Percentiles rank a stretch among this genome's conserved stretches.
phyloP scores from a whole-genome alignment of 257 asterid species.

The Anisodus acutangulus region DNA sequence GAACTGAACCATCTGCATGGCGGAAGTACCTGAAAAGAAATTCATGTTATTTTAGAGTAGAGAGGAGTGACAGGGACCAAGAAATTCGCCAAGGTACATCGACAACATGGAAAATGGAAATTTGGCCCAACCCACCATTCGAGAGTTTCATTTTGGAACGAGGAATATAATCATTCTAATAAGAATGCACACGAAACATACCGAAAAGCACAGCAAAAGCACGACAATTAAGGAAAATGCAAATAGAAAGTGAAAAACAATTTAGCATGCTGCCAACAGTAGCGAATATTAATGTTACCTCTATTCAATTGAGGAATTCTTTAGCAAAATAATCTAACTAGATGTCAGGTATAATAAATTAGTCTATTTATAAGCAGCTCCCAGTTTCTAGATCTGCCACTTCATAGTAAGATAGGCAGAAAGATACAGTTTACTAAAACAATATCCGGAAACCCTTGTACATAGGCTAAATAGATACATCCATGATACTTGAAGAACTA shows the following conservation, averaged over 20 bases:
- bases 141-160: conserved; percentile 3
- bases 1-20: conserved; percentile 78
- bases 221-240: conserved; percentile 15
- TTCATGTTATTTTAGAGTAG: conserved; percentile 17
- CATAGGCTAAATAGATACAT: not conserved
- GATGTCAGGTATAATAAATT: not conserved
- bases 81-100: conserved; percentile 31
- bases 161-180: not conserved
- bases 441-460: not conserved
- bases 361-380: not conserved
- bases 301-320: not conserved
- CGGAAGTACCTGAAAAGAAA: conserved; percentile 78
- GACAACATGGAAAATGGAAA: conserved; percentile 13
- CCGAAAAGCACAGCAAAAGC: not conserved
- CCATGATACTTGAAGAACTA: conserved; percentile 9
- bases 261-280: not conserved
- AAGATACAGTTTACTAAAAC: not conserved
- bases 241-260: conserved; percentile 5
- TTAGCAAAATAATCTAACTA: conserved; percentile 8
- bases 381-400: conserved; percentile 22
- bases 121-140: not conserved
- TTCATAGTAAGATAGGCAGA: conserved; percentile 13
- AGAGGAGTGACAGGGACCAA: not conserved
- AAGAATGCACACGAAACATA: not conserved
- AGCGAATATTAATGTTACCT: not conserved